These are phyloP conservation scores for Agrostemma githago DNA, from an alignment of 148 eudicot genomes.

Conservation along the genomic window DNA sequence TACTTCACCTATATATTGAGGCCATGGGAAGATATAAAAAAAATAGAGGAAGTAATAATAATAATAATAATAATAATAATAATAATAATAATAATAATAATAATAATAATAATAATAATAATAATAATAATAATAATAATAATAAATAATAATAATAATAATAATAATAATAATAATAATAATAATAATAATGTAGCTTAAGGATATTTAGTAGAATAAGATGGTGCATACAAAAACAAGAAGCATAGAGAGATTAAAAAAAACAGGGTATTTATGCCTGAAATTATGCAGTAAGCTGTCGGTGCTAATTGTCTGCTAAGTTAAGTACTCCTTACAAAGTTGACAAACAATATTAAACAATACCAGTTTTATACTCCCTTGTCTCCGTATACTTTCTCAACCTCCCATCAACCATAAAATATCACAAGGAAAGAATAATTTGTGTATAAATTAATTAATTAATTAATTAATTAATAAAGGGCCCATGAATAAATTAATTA, in stretches of 20 bases:
- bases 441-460: no score
- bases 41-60: no score
- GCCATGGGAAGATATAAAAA: no score
- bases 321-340: slow-evolving; percentile 25
- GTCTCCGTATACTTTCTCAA: neutral
- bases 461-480: no score
- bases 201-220: slow-evolving; percentile 16
- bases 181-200: neutral
- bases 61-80: no score
- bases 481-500: no score
- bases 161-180: no score
- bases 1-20: no score
- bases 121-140: no score
- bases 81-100: no score
- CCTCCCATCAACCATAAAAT: slow-evolving; percentile 12
- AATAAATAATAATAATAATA: no score
- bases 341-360: slow-evolving; percentile 18
- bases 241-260: slow-evolving; percentile 29
- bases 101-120: no score
- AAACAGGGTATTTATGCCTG: slow-evolving; percentile 22
- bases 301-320: slow-evolving; percentile 39
- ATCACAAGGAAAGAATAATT: neutral
- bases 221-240: slow-evolving; percentile 13
- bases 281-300: slow-evolving; percentile 37
- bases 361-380: neutral